Evolutionary conservation across 805 yeast genomes (phyloP).

Genomic region (Metschnikowia drakensbergensis): DNA sequence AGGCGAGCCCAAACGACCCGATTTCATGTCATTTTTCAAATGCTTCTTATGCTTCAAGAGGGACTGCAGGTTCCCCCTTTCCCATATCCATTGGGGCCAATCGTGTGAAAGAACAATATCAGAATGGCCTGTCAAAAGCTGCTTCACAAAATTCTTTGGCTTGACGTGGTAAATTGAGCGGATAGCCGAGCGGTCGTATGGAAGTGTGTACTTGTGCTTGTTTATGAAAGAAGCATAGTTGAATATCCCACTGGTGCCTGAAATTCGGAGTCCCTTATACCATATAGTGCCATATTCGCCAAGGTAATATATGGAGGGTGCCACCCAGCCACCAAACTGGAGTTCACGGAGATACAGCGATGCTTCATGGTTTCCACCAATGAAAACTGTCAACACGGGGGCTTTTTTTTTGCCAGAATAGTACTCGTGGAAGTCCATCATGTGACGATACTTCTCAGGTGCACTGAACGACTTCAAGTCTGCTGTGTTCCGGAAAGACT

Average conservation of each 20-base stretch:
- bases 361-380: conserved; percentile 96
- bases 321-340: conserved; percentile 89
- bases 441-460: conserved; percentile 66
- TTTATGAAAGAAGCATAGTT: conserved; percentile 36
- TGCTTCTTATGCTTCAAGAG: conserved; percentile 61
- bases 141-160: conserved; percentile 56
- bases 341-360: conserved; percentile 71
- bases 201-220: conserved; percentile 27
- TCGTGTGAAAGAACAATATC: conserved; percentile 80
- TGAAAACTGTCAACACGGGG: conserved; percentile 72
- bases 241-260: conserved; percentile 83
- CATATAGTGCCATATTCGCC: conserved; percentile 75
- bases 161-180: conserved; percentile 73
- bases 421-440: conserved; percentile 81
- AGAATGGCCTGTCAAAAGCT: conserved; percentile 39
- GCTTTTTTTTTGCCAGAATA: conserved; percentile 58
- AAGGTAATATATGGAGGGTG: conserved; percentile 78
- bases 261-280: conserved; percentile 72
- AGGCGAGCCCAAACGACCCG: conserved; percentile 68
- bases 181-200: conserved; percentile 44
- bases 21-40: conserved; percentile 59
- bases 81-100: conserved; percentile 84
- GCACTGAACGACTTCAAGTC: conserved; percentile 73
- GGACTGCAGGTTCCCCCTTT: conserved; percentile 52
- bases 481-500: conserved; percentile 59